These are phyloP conservation scores for Podaxis sp. DNA, from an alignment of 768 basidiomycete genomes.

Conservation along the genomic window DNA sequence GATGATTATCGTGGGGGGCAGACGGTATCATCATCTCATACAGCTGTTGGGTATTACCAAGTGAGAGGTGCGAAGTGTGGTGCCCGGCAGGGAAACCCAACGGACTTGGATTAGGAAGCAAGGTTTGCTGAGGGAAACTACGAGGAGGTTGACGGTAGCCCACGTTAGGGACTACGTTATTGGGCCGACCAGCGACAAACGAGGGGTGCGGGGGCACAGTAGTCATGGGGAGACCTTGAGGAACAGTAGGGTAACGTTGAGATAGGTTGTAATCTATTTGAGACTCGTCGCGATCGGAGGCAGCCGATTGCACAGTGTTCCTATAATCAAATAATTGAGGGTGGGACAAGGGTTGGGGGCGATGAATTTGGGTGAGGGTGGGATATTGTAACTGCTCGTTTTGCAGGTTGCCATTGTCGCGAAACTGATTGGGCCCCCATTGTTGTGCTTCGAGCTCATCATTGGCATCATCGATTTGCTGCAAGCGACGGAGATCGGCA, in stretches of 20 bases:
- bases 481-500: constrained; percentile 71
- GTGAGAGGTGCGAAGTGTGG: constrained; percentile 64
- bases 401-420: constrained; percentile 31
- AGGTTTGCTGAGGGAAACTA: constrained; percentile 48
- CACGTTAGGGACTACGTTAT: constrained; percentile 39
- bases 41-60: constrained; percentile 71
- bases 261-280: constrained; percentile 50
- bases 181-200: constrained; percentile 49
- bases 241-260: constrained; percentile 34
- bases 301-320: constrained; percentile 20
- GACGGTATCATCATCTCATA: constrained; percentile 77
- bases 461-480: constrained; percentile 55
- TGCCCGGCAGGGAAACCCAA: constrained; percentile 47
- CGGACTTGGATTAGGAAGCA: constrained; percentile 48
- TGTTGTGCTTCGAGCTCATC: constrained; percentile 43
- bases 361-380: constrained; percentile 58
- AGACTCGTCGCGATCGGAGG: constrained; percentile 38
- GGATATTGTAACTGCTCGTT: constrained; percentile 56
- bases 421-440: constrained; percentile 47
- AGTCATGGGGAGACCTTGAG: constrained; percentile 15
- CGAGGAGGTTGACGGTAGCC: constrained; percentile 64
- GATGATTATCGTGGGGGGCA: constrained; percentile 49
- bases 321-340: constrained; percentile 27
- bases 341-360: constrained; percentile 49
- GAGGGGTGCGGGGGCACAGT: constrained; percentile 32